Base-by-base conservation (phyloP, 2,329 filamentous ascomycete genomes). In the Zasmidium cellare region DNA sequence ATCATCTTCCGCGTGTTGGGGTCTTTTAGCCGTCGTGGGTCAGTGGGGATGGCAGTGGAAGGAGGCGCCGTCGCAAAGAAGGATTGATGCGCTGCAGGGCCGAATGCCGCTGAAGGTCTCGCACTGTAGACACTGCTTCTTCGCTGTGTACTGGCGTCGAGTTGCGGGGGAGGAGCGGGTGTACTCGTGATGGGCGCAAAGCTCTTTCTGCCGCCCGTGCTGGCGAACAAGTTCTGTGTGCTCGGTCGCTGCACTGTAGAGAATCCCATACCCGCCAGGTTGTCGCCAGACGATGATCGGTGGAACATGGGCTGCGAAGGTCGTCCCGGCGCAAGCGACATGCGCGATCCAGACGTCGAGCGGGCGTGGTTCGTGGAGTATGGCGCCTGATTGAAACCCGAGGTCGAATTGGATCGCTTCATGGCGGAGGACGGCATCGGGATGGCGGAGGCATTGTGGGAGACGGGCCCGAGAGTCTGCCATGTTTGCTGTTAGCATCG, bases 41-140 rank as follows among this genome's bases (percentile, higher is more conserved):
- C 96, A 60, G 87, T 84, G 1, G 92, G 91, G 2, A 93, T 88
- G 58, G 90, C 91, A 1, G 92, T 91, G 3, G 89, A 84, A 57
- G 88, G 86, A 2, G 91, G 91, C 20, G 87, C 90, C 62, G 92
- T 90, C 67, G 92, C 89, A 75, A 99, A 99, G 80, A 99, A 97
- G 61, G 91, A 96, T 74, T 97, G 92, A 67, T 94, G 90, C 51
- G 80, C 73, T 38, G 80, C 84, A 6, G 68, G 70, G 14, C 71
- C 89, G 46, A 85, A 80, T 70, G 67, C 85, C 84, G 77, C 91
- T 86, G 65, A 97, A 11, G 76, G 74, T 20, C 79, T 76, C 57
- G 76, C 73, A 49, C 69, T 74, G 71, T 80, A 81, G 2, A 81
- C 87, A 72, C 93, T 97, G 78, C 93, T 97, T 64, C 94, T 75